Percentiles rank a stretch among this genome's conserved stretches.
Evolutionary conservation across 2,329 filamentous ascomycete genomes (phyloP).

Genomic region (Onygena corvina): DNA sequence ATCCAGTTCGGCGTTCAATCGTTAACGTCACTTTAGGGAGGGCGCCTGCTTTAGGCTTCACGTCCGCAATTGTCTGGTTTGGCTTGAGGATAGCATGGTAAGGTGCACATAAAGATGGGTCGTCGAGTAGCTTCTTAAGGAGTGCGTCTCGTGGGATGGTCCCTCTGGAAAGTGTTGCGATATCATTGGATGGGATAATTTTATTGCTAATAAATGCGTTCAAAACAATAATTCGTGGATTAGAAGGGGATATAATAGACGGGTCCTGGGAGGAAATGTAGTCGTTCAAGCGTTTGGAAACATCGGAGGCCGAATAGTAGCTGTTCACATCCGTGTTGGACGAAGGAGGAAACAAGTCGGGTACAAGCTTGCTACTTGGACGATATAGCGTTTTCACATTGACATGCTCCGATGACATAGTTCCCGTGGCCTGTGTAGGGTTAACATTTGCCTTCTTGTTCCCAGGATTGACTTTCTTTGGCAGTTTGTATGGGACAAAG

Average conservation of each 20-base stretch:
- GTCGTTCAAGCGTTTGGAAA: constrained; percentile 44
- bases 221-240: constrained; percentile 50
- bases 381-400: constrained; percentile 43
- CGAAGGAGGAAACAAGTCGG: constrained; percentile 40
- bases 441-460: constrained; percentile 19
- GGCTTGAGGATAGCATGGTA: constrained; percentile 46
- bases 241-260: constrained; percentile 43
- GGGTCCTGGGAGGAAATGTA: constrained; percentile 47
- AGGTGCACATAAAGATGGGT: constrained; percentile 37
- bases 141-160: constrained; percentile 49
- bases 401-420: constrained; percentile 25
- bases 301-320: constrained; percentile 49
- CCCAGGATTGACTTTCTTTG: constrained; percentile 36
- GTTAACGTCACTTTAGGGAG: constrained; percentile 49
- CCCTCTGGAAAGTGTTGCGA: constrained; percentile 45
- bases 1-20: constrained; percentile 53
- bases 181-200: constrained; percentile 47
- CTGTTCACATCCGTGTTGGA: constrained; percentile 40
- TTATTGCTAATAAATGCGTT: constrained; percentile 52
- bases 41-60: constrained; percentile 51
- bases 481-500: constrained; percentile 52
- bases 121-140: constrained; percentile 46
- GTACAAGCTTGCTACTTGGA: constrained; percentile 46
- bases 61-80: constrained; percentile 28
- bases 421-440: constrained; percentile 31